Evolutionary conservation across 306 rosid genomes (phyloP).

Genomic region (Datisca glomerata): DNA sequence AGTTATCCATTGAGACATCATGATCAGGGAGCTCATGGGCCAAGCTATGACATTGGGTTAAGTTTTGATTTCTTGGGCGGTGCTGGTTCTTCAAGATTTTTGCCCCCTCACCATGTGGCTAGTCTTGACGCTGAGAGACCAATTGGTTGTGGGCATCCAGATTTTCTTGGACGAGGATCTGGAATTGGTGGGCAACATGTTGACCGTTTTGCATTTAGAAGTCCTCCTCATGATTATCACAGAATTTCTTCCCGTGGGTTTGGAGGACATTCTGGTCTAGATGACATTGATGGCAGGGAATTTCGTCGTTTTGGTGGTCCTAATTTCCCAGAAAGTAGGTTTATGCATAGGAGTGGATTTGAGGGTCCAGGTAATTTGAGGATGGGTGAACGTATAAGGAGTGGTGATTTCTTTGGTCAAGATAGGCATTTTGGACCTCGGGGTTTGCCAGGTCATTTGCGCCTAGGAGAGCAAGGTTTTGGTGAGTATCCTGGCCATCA

Average conservation of each 20-base stretch:
- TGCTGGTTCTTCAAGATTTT: constrained; percentile 22
- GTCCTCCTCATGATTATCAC: constrained; percentile 56
- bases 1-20: constrained; percentile 35
- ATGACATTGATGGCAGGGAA: constrained; percentile 73
- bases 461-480: constrained; percentile 56
- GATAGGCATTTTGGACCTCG: constrained; percentile 63
- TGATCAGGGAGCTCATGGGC: constrained; percentile 29
- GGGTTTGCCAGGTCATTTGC: constrained; percentile 47
- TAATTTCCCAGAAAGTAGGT: constrained; percentile 47
- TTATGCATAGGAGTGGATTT: constrained; percentile 60
- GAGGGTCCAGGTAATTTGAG: constrained; percentile 60
- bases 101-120: constrained; percentile 21
- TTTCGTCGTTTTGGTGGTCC: constrained; percentile 53
- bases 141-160: constrained; percentile 29
- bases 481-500: constrained; percentile 56
- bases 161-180: constrained; percentile 38
- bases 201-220: constrained; percentile 52
- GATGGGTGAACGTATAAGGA: constrained; percentile 55
- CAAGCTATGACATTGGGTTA: constrained; percentile 20
- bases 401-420: constrained; percentile 47
- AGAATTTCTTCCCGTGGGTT: constrained; percentile 40
- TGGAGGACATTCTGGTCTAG: constrained; percentile 37
- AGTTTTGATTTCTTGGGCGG: constrained; percentile 22
- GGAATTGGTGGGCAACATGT: constrained; percentile 39
- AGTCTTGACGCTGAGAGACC: constrained; percentile 41